Conservation (phyloP, 345 rosid species). For the Excoecaria cochinchinensis region DNA sequence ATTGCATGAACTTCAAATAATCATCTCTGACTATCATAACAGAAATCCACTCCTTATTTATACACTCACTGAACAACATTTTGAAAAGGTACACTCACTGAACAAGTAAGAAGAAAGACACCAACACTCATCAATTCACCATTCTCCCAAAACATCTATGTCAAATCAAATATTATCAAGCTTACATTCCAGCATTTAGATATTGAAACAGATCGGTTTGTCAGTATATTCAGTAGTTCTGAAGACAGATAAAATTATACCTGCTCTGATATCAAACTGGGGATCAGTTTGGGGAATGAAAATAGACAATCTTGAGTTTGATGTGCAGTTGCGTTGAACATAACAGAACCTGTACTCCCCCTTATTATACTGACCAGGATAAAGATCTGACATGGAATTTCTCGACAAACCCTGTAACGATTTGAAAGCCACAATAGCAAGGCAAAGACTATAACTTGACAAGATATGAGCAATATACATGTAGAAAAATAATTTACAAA, state of each 20-base stretch:
- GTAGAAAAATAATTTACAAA: not conserved
- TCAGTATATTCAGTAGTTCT: not conserved
- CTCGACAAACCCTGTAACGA: not conserved
- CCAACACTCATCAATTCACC: too few species aligned
- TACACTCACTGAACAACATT: not conserved
- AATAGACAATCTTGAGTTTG: slow-evolving; percentile 38
- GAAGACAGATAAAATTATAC: not conserved
- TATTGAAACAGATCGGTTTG: too few species aligned
- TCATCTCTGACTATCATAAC: too few species aligned
- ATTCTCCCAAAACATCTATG: not conserved
- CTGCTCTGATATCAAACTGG: not conserved
- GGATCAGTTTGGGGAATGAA: slow-evolving; percentile 12
- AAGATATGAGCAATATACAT: slow-evolving; percentile 6
- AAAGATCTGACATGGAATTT: slow-evolving; percentile 28
- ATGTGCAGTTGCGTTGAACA: slow-evolving; percentile 49
- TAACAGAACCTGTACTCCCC: slow-evolving; percentile 41
- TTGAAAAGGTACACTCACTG: not conserved
- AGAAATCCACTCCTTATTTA: too few species aligned
- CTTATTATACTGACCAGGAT: slow-evolving; percentile 51
- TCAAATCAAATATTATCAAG: not conserved
- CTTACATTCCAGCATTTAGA: not conserved
- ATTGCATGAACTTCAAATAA: too few species aligned
- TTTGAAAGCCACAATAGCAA: not conserved
- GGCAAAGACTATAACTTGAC: not conserved
- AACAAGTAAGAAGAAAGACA: not conserved